Base-by-base conservation (phyloP, 139 green algal species). In the Chlamydomonas schloesseri region DNA sequence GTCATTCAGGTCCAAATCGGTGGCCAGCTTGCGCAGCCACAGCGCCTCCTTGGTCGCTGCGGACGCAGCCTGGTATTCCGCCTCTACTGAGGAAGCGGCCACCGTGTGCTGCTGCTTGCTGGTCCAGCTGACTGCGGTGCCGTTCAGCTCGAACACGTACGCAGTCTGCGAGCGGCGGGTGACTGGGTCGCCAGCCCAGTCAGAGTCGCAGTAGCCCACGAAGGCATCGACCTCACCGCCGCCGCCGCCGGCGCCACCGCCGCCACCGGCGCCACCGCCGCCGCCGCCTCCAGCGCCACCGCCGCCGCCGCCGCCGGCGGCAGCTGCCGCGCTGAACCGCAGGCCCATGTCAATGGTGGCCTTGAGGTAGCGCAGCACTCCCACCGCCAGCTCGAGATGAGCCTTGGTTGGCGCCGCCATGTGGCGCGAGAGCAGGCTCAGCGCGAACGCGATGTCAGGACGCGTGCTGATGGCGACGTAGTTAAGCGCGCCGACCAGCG, bases 81-180 rank as follows among this genome's bases (percentile, higher is more conserved):
- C 64, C 64, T 71, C 64, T 14, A 37, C 29, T 4, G 64, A 37
- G 9, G 64, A 71, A 8, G 28, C 29, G 28, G 28, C 64, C n/a
- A 71, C 64, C 64, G 64, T 71, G 10, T 6, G 64, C 64, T 71
- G 64, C 64, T 26, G 64, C 37, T 84, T 26, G n/a, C n/a, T 68
- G 6, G 11, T 68, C 72, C 72, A 75, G 89, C 90, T 92, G 28
- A 62, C 33, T 23, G 53, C 71, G 24, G 33, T 55, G 6, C 81
- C 71, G 23, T 11, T 17, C 5, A 47, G 68, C 58, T 81, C 26
- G 70, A 81, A 87, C 4, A 74, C 50, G 10, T 47, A 87, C 21
- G 57, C 81, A 37, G 81, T 73, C n/a, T 58, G 82, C 10, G 82
- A 88, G 23, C 74, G 64, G 18, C 31, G 53, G 8, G 71, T 87